A percentile compares a stretch with the other conserved stretches of the same genome.
Evolutionary conservation across 2,329 filamentous ascomycete genomes (phyloP).

Genomic region (Chlorencoelia australis): DNA sequence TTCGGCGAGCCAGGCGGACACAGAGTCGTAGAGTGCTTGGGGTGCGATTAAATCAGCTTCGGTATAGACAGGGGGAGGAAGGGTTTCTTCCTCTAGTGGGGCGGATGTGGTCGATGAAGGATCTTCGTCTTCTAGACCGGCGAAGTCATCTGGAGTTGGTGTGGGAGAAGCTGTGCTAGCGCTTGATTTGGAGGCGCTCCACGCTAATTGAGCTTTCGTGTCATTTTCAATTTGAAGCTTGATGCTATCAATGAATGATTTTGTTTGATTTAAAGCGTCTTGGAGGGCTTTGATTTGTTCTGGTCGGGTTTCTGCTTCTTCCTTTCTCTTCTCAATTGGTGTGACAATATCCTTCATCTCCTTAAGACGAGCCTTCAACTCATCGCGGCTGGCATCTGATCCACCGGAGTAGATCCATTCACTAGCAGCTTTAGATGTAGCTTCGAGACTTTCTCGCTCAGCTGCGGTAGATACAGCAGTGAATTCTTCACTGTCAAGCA

Average conservation of each 20-base stretch:
- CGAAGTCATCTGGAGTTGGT: constrained; percentile 43
- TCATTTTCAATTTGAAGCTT: constrained; percentile 66
- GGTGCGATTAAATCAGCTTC: constrained; percentile 60
- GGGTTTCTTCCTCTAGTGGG: constrained; percentile 37
- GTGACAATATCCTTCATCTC: constrained; percentile 66
- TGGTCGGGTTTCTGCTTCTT: constrained; percentile 63
- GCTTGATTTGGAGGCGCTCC: constrained; percentile 36
- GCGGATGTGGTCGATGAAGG: constrained; percentile 24
- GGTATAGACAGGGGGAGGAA: constrained; percentile 58
- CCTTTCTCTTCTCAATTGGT: constrained; percentile 65
- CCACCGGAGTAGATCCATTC: constrained; percentile 92
- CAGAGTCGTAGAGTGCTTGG: constrained; percentile 50
- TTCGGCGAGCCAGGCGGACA: constrained; percentile 64
- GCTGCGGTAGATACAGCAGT: constrained; percentile 57
- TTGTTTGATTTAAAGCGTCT: constrained; percentile 60
- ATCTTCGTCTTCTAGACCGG: constrained; percentile 72
- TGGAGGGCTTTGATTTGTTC: constrained; percentile 57
- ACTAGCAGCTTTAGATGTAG: constrained; percentile 57
- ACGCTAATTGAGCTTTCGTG: constrained; percentile 44
- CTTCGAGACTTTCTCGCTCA: constrained; percentile 56
- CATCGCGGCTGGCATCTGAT: constrained; percentile 61
- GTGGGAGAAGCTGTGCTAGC: constrained; percentile 31
- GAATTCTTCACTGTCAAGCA: constrained; percentile 70
- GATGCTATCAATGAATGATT: constrained; percentile 59
- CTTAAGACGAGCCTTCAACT: constrained; percentile 67